These are phyloP conservation scores for Micromonas pusilla DNA, from an alignment of 139 green algal species.

Conservation along the genomic window DNA sequence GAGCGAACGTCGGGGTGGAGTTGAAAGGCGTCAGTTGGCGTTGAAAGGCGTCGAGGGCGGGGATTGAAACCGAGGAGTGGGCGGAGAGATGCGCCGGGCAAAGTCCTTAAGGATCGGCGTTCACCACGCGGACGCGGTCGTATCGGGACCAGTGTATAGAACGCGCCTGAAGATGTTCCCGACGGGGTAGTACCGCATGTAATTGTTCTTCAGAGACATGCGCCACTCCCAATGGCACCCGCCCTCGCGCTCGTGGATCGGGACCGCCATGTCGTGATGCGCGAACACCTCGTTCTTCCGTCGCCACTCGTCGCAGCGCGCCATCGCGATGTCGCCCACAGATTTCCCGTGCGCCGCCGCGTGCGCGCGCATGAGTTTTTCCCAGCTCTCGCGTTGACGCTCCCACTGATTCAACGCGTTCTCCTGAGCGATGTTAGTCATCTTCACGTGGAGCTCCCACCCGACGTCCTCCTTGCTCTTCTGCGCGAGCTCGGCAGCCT, in stretches of 20 bases:
- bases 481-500: neutral
- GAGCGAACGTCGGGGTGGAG: too few species aligned
- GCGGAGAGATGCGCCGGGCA: too few species aligned
- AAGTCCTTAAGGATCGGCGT: too few species aligned
- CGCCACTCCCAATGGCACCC: slow-evolving; percentile 19
- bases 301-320: slow-evolving; percentile 15
- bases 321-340: slow-evolving; percentile 22
- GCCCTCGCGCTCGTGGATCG: slow-evolving; percentile 9
- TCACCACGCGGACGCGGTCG: too few species aligned
- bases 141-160: too few species aligned
- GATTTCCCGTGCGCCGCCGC: neutral
- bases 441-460: neutral
- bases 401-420: neutral
- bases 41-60: too few species aligned
- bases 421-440: neutral
- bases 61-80: too few species aligned
- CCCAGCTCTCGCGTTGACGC: neutral
- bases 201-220: slow-evolving; percentile 35
- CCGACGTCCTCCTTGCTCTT: neutral
- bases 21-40: too few species aligned
- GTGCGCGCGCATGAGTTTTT: neutral
- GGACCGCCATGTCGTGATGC: slow-evolving; percentile 17
- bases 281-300: slow-evolving; percentile 20
- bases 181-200: slow-evolving; percentile 27
- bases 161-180: slow-evolving; percentile 36